phyloP scores from a whole-genome alignment of 2,329 filamentous ascomycete genomes.

The Penicillium olsonii region DNA sequence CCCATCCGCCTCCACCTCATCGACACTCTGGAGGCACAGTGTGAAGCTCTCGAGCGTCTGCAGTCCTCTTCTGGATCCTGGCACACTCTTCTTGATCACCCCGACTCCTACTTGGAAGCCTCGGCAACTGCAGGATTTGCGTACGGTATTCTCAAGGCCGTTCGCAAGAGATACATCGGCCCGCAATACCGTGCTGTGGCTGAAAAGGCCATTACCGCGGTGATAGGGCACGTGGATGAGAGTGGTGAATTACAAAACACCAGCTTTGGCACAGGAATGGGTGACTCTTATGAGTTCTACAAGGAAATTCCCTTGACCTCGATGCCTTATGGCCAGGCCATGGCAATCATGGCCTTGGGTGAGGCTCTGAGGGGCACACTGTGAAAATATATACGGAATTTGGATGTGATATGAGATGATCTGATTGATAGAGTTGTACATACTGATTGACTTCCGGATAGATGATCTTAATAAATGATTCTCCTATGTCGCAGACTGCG shows the following conservation, averaged over 20 bases:
- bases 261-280: conserved; percentile 80
- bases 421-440: conserved; percentile 6
- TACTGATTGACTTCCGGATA: background rate
- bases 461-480: background rate
- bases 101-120: conserved; percentile 73
- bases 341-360: conserved; percentile 79
- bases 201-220: conserved; percentile 65
- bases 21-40: conserved; percentile 67
- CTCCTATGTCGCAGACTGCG: too few species aligned
- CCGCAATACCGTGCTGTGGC: conserved; percentile 63
- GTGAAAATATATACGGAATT: conserved; percentile 21
- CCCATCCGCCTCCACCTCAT: conserved; percentile 56
- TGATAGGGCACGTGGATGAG: conserved; percentile 65
- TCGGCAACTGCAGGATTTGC: conserved; percentile 80
- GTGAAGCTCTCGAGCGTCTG: conserved; percentile 61
- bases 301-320: conserved; percentile 73
- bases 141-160: conserved; percentile 74
- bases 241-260: conserved; percentile 72
- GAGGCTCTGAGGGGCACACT: conserved; percentile 68
- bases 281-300: conserved; percentile 71
- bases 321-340: conserved; percentile 83
- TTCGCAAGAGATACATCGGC: conserved; percentile 68
- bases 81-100: conserved; percentile 72
- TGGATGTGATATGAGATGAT: background rate
- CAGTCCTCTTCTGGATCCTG: conserved; percentile 68